Percentiles rank a stretch among this genome's conserved stretches.
phyloP scores from a whole-genome alignment of 371 early-diverging fungal species.

The Mortierella sp. region DNA sequence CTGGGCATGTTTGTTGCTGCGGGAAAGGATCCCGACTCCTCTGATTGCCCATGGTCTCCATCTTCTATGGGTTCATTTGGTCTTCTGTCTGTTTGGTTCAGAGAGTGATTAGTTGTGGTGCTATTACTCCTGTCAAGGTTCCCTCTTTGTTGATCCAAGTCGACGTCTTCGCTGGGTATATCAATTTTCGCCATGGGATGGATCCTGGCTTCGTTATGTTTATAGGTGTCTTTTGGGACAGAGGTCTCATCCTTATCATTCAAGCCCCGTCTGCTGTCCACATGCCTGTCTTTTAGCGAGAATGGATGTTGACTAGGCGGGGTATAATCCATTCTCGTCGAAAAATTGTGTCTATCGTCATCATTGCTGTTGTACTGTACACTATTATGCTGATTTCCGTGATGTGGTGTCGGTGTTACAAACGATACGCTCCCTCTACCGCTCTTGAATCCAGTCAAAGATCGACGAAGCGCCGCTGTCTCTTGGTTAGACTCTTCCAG shows the following conservation, averaged over 20 bases:
- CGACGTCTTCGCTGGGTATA: neutral
- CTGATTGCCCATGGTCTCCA: too few species aligned
- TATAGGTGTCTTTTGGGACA: too few species aligned
- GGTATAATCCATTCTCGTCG: slow-evolving; percentile 27
- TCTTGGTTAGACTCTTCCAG: too few species aligned
- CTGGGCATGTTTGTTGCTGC: too few species aligned
- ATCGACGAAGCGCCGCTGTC: too few species aligned
- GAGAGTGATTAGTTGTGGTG: neutral
- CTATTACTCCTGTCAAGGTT: neutral
- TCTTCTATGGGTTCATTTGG: too few species aligned
- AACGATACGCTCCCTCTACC: neutral
- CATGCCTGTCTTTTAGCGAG: too few species aligned
- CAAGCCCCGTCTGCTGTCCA: too few species aligned
- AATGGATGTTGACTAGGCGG: neutral
- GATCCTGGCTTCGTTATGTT: slow-evolving; percentile 8
- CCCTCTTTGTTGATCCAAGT: neutral
- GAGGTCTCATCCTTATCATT: too few species aligned
- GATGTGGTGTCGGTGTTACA: too few species aligned
- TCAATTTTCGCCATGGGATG: slow-evolving; percentile 18
- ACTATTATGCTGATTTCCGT: too few species aligned
- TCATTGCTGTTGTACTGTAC: neutral
- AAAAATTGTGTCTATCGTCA: neutral
- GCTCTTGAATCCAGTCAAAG: neutral
- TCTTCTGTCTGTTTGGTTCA: slow-evolving; percentile 7
- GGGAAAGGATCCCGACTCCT: too few species aligned